Evolutionary conservation across 371 early-diverging fungal species (phyloP).

Genomic region (Amoeboaphelidium protococcarum): DNA sequence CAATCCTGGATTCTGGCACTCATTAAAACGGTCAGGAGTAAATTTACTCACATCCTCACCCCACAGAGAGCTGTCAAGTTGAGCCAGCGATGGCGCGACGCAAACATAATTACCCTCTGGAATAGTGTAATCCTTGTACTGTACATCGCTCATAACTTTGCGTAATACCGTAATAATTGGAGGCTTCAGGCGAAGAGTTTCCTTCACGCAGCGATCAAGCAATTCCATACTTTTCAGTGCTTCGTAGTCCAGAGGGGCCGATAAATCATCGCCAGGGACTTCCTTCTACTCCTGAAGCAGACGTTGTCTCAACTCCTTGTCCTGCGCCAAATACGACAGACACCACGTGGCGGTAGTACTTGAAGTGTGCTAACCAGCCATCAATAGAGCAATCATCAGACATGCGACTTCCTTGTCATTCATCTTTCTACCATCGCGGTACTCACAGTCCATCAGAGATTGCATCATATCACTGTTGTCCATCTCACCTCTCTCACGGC

Average conservation of each 20-base stretch:
- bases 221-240: constrained; percentile 36
- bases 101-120: constrained; percentile 68
- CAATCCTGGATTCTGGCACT: constrained; percentile 14
- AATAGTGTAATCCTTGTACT: constrained; percentile 37
- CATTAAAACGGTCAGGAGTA: constrained; percentile 52
- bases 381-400: constrained; percentile 80
- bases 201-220: constrained; percentile 45
- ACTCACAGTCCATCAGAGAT: constrained; percentile 49
- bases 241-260: constrained; percentile 34
- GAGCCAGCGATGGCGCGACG: constrained; percentile 55
- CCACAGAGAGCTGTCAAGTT: constrained; percentile 44
- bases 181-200: constrained; percentile 41
- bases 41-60: constrained; percentile 39
- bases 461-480: constrained; percentile 42
- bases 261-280: constrained; percentile 22
- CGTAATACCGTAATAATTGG: constrained; percentile 83
- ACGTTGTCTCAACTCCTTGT: constrained; percentile 25
- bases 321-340: constrained; percentile 50
- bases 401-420: constrained; percentile 59
- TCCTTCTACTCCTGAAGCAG: constrained; percentile 33
- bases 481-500: constrained; percentile 25
- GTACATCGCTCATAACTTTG: constrained; percentile 43
- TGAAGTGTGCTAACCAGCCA: constrained; percentile 89
- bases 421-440: constrained; percentile 47
- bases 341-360: constrained; percentile 84